Evolutionary conservation across 352 stramenopile species (phyloP).

Genomic region (Globisporangium nodosum): DNA sequence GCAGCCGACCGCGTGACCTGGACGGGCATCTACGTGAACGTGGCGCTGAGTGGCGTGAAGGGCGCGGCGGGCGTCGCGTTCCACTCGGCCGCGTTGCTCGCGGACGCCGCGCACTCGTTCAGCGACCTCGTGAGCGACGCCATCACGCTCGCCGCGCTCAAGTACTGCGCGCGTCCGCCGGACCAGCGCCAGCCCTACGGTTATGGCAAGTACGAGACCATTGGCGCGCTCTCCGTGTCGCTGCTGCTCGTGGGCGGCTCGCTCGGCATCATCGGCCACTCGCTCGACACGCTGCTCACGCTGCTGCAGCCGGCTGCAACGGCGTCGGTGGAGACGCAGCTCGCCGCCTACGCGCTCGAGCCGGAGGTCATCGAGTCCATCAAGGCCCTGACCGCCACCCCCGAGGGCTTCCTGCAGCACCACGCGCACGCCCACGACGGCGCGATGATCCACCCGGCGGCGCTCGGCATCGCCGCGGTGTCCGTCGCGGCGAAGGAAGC

Average conservation of each 20-base stretch:
- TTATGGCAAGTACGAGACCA: slow-evolving; percentile 74
- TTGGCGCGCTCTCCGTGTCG: slow-evolving; percentile 57
- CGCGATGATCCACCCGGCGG: slow-evolving; percentile 50
- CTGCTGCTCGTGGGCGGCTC: slow-evolving; percentile 59
- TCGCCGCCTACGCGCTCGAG: slow-evolving; percentile 4
- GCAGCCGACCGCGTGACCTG: slow-evolving; percentile 65
- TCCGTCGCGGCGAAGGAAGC: slow-evolving; percentile 91
- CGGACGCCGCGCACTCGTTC: slow-evolving; percentile 93
- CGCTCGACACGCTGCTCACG: slow-evolving; percentile 53
- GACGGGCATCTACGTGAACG: slow-evolving; percentile 62
- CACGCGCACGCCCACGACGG: not conserved
- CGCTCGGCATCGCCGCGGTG: slow-evolving; percentile 76
- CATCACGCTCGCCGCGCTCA: slow-evolving; percentile 90
- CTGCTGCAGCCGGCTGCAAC: slow-evolving; percentile 24
- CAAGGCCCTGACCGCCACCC: slow-evolving; percentile 11
- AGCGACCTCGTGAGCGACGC: slow-evolving; percentile 94
- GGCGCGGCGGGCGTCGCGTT: slow-evolving; percentile 63
- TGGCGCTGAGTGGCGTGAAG: slow-evolving; percentile 59
- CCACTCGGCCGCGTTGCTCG: slow-evolving; percentile 88
- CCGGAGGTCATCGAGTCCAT: slow-evolving; percentile 25
- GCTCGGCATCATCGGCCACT: slow-evolving; percentile 61
- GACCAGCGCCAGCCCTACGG: slow-evolving; percentile 86
- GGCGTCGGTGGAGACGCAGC: slow-evolving; percentile 3
- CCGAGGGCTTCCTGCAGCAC: too few species aligned
- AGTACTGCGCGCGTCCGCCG: slow-evolving; percentile 88